Conservation (phyloP, 2,329 filamentous ascomycete species). For the Xylariaceae sp. region DNA sequence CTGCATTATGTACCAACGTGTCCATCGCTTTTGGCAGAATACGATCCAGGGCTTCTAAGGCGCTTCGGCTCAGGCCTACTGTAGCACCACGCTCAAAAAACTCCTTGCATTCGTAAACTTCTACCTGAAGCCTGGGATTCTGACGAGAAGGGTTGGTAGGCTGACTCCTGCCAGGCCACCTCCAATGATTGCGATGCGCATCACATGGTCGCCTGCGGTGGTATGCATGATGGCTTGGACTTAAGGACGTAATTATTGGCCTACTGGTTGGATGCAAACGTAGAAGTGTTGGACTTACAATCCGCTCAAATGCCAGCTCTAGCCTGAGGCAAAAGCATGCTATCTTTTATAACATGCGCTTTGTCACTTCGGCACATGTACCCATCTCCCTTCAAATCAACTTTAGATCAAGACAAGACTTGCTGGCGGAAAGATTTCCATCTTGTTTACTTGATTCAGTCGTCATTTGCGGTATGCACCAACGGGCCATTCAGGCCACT, state of each 20-base stretch:
- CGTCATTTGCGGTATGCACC: neutral
- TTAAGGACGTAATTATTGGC: neutral
- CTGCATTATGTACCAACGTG: conserved; percentile 10
- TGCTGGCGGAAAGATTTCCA: neutral
- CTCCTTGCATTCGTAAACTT: conserved; percentile 14
- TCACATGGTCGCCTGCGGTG: neutral
- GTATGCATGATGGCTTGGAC: neutral
- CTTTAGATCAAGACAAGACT: neutral
- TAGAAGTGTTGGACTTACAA: neutral
- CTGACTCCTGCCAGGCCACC: conserved; percentile 14
- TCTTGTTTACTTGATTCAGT: neutral
- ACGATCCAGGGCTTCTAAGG: conserved; percentile 8
- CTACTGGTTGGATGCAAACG: neutral
- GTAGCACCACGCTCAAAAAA: conserved; percentile 18
- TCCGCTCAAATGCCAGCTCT: neutral
- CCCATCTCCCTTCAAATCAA: neutral
- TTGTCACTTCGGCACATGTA: neutral
- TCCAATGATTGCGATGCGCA: conserved; percentile 12
- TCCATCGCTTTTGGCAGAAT: conserved; percentile 8
- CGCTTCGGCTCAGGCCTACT: conserved; percentile 9
- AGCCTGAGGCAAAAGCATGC: neutral
- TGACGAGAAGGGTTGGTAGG: conserved; percentile 14
- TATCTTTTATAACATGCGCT: neutral
- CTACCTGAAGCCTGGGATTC: conserved; percentile 7
- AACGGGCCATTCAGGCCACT: neutral